Percentiles rank a stretch among this genome's conserved stretches.
These are phyloP conservation scores for Cyberlindnera euphorbiae DNA, from an alignment of 805 yeast genomes.

Conservation along the genomic window DNA sequence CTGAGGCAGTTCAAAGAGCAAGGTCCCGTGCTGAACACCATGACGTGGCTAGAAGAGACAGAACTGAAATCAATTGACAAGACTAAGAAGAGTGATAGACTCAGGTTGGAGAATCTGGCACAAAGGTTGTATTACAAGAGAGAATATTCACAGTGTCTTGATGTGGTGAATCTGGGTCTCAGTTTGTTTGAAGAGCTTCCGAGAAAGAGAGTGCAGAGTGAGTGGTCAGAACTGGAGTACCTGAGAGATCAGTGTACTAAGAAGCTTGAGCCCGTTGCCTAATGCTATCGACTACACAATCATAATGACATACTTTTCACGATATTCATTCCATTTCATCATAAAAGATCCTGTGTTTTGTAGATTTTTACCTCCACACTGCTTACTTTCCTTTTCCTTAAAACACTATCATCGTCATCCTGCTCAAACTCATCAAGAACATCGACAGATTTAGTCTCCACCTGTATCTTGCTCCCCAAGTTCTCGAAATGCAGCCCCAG, in stretches of 20 bases:
- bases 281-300: no score
- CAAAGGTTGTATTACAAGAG: constrained; percentile 58
- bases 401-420: constrained; percentile 27
- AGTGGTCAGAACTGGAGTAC: constrained; percentile 45
- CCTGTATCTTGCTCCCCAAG: constrained; percentile 48
- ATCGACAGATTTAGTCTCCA: constrained; percentile 57
- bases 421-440: constrained; percentile 66
- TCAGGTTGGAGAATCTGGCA: constrained; percentile 50
- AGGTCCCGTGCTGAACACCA: constrained; percentile 57
- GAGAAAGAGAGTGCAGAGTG: constrained; percentile 42
- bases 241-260: constrained; percentile 37
- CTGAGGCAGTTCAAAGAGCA: constrained; percentile 39
- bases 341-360: constrained; percentile 9
- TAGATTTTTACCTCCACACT: constrained; percentile 40
- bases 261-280: constrained; percentile 13
- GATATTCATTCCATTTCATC: not conserved
- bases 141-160: constrained; percentile 47
- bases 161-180: constrained; percentile 37
- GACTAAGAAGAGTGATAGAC: constrained; percentile 49
- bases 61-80: constrained; percentile 27
- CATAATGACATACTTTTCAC: no score
- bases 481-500: constrained; percentile 56
- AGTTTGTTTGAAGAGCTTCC: constrained; percentile 27
- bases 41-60: constrained; percentile 36
- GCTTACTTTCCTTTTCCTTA: constrained; percentile 35